Base-by-base conservation (phyloP, 176 grass and related monocot genomes). In the Olyra latifolia region DNA sequence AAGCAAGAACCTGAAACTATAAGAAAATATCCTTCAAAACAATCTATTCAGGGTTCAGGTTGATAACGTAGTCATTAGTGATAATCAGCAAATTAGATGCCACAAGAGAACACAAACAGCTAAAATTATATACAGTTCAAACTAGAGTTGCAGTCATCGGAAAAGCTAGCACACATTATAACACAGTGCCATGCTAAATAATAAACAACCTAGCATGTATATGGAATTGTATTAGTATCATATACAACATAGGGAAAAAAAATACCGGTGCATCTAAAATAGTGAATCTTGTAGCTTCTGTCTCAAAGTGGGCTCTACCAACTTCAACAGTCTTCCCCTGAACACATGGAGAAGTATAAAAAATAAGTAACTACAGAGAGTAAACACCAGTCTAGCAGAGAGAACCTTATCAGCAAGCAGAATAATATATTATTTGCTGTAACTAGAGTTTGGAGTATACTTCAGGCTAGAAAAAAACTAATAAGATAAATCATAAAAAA, bases 291-390 rank as follows among this genome's bases (percentile, higher is more conserved):
- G 90, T 93, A 58, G 9, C 87, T 81, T 97, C 90, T 7, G 93
- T 97, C 83, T 93, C 93, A 84, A 97, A 97, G 84, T 97, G 91
- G 41, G 93, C 93, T 83, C 90, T 97, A 28, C 93, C 93, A 88
- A 97, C 93, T 79, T 97, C 93, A 22, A 97, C 88, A 62, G 93
- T 97, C 62, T 89, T 97, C 29, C 93, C 93, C 93, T 96, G 67
- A 40, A 88, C 61, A 73, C 43, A 79, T 58, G 30, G 56, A 84
- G 84, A 50, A 81, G 30, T 15, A 60, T 3, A 49, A 84, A 64
- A 38, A 57, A 22, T 44, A 74, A 60, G 59, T 11, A 79, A 48
- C 28, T 24, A 52, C 66, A 5, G 40, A 7, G 23, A 63, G n/a
- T 3, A 64, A 4, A 46, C 79, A 66, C 6, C 27, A 29, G 32